Conservation (phyloP, 805 yeast species). For the Lipomyces oligophaga region DNA sequence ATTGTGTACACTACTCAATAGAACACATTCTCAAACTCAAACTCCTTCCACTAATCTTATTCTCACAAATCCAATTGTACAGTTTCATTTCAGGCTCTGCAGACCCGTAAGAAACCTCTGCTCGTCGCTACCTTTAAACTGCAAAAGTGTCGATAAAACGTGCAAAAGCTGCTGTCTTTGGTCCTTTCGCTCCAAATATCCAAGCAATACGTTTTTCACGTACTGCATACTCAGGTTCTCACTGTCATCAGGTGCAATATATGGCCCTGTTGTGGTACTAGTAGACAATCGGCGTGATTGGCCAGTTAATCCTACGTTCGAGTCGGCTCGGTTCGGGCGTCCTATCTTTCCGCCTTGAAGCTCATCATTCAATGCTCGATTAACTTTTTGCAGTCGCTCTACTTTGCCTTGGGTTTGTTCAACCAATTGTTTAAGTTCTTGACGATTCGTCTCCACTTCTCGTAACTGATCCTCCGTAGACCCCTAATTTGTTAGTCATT, state of each 20-base stretch:
- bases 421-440: slow-evolving; percentile 36
- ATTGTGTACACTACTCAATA: too few species aligned
- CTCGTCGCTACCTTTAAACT: slow-evolving; percentile 68
- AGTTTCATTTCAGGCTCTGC: slow-evolving; percentile 17
- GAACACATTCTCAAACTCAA: too few species aligned
- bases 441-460: slow-evolving; percentile 35
- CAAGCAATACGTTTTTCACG: slow-evolving; percentile 82
- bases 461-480: slow-evolving; percentile 33
- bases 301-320: slow-evolving; percentile 8
- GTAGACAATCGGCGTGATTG: slow-evolving; percentile 7
- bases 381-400: slow-evolving; percentile 38
- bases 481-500: slow-evolving; percentile 7
- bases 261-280: too few species aligned
- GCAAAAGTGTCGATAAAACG: slow-evolving; percentile 71
- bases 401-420: slow-evolving; percentile 39
- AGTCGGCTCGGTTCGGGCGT: slow-evolving; percentile 10
- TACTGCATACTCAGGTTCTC: slow-evolving; percentile 48
- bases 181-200: slow-evolving; percentile 88
- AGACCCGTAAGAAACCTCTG: slow-evolving; percentile 58
- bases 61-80: too few species aligned
- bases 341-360: slow-evolving; percentile 33
- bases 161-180: slow-evolving; percentile 83
- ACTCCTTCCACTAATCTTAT: too few species aligned
- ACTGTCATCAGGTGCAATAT: slow-evolving; percentile 21
- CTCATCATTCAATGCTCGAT: slow-evolving; percentile 37